A percentile compares a stretch with the other conserved stretches of the same genome.
These are phyloP conservation scores for Scleromitrula shiraiana DNA, from an alignment of 2,329 filamentous ascomycete species.

Conservation along the genomic window DNA sequence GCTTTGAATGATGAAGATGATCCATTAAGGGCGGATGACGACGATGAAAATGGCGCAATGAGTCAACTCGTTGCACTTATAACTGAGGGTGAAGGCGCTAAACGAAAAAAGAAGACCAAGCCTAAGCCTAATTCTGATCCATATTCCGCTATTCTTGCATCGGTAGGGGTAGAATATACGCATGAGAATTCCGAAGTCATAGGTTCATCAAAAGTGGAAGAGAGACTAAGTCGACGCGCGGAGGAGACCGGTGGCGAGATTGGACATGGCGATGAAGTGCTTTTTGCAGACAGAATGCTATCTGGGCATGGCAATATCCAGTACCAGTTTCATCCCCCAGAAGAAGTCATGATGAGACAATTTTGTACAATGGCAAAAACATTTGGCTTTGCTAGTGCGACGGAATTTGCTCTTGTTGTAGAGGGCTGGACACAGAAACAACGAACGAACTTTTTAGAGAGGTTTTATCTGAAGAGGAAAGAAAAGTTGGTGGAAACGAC, in stretches of 20 bases:
- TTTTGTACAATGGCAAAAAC: constrained; percentile 84
- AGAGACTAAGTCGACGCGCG: constrained; percentile 69
- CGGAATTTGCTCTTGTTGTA: constrained; percentile 82
- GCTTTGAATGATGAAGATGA: constrained; percentile 46
- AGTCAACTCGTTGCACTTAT: constrained; percentile 61
- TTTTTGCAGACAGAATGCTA: constrained; percentile 42
- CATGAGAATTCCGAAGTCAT: constrained; percentile 96
- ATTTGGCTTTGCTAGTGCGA: constrained; percentile 67
- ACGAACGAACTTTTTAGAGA: constrained; percentile 67
- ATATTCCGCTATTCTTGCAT: constrained; percentile 79
- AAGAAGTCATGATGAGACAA: constrained; percentile 67
- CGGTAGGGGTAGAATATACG: constrained; percentile 86
- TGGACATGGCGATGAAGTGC: constrained; percentile 42
- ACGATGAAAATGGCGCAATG: constrained; percentile 54
- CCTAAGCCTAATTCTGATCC: constrained; percentile 51
- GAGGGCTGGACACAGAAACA: constrained; percentile 85
- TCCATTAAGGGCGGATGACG: constrained; percentile 34
- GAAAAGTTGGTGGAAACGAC: constrained; percentile 18
- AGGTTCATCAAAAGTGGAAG: constrained; percentile 86
- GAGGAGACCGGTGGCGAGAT: constrained; percentile 33
- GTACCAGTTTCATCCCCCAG: constrained; percentile 50
- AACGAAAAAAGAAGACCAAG: constrained; percentile 35
- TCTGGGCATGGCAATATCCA: constrained; percentile 19
- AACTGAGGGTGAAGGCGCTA: constrained; percentile 38
- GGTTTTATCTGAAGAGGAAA: constrained; percentile 63